Base-by-base conservation (phyloP, 139 green algal genomes). In the Ettlia oleoabundans region DNA sequence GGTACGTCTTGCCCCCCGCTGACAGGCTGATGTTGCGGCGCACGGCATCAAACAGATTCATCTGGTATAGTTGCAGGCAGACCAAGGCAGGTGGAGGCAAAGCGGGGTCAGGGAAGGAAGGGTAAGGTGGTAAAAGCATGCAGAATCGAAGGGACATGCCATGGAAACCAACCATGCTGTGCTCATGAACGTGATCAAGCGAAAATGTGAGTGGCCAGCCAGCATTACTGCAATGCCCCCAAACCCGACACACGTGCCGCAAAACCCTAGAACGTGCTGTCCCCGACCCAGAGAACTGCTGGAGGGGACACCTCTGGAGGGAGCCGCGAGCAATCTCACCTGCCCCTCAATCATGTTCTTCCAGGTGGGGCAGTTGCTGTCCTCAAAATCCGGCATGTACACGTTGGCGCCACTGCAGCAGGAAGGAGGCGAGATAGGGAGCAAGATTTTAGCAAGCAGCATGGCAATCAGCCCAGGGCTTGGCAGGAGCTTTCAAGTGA, bases 311-410 rank as follows among this genome's bases (percentile, higher is more conserved):
- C n/a, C n/a, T n/a, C n/a, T n/a, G n/a, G n/a, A n/a, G n/a, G n/a
- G n/a, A n/a, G n/a, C n/a, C n/a, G n/a, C n/a, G n/a, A 2, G 30
- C 47, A 24, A 4, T 3, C 72, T 26, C 79, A 84, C 79, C 80
- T 85, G 80, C 26, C 82, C 82, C 26, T 62, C 28, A 3, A 86
- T 35, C 74, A 83, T 41, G 74, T 82, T 82, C 37, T 62, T 32
- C 94, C 94, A 98, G 22, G 93, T 95, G 58, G 94, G 94, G 26
- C 90, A 88, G 81, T 95, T 93, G 52, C 91, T 95, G 82, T 98
- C 94, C 85, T 96, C 93, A 85, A 96, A 96, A 84, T 95, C 93
- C 4, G 93, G 89, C 94, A 98, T 97, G 90, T 91, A 98, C 68
- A 93, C 87, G n/a, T 82, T 92, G 33, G 93, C 93, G 35, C 94